Base-by-base conservation (phyloP, 2,329 filamentous ascomycete species). In the Phyllachora maydis region DNA sequence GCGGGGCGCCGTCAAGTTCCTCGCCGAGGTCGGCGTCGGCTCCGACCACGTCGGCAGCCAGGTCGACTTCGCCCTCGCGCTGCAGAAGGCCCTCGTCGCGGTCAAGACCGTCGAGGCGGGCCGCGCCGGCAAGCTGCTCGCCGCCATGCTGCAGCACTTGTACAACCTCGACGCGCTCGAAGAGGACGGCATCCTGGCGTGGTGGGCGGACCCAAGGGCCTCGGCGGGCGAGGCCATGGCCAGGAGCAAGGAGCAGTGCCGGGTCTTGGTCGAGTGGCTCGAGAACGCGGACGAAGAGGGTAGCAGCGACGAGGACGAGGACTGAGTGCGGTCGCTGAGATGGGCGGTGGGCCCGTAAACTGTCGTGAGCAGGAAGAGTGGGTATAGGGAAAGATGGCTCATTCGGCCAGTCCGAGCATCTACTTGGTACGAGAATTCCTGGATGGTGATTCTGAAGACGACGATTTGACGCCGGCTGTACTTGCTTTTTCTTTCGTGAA, bases 131-230 rank as follows among this genome's bases (percentile, higher is more conserved):
- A 73, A 39, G 47, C 61, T 93, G 7, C 59, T 95, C 16, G 61
- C 83, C 4, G 78, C 72, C 18, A 54, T 81, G 35, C 64, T 81
- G 34, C 88, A 90, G 50, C 77, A 82, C 45, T 56, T 95, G 24
- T 90, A 91, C 42, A 68, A 76, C 33, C 49, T 76, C 23, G 88
- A 95, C 33, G 60, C 91, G 10, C 50, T 93, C 2, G 81, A 92
- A 42, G 81, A 92, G 39, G 83, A 93, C 19, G 82, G 76, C 0
- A 77, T 92, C 34, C 52, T 85, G 37, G 62, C 64, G 22, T 98
- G 88, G 88, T 95, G 83, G 83, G 64, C 57, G 11, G 74, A 91
- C 43, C 58, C 62, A 22, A 46, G 70, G 38, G 72, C 74, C 5
- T 60, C 50, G 13, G 69, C 68, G 26, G 68, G 57, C 9, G 73